Base-by-base conservation (phyloP, 2,329 filamentous ascomycete genomes). In the Aureobasidium zeae region DNA sequence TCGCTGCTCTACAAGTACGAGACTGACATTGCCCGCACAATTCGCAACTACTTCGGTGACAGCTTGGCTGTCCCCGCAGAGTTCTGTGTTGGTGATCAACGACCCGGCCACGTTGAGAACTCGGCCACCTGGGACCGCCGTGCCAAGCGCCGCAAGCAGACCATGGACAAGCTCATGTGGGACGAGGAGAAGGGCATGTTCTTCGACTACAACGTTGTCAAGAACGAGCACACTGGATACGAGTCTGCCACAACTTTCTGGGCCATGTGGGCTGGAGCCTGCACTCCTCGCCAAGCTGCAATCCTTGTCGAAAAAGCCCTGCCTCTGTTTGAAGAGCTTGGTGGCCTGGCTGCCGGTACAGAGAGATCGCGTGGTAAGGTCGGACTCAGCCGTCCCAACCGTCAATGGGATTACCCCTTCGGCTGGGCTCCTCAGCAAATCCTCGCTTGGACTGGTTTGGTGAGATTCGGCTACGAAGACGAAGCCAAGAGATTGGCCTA, bases 341-440 rank as follows among this genome's bases (percentile, higher is more conserved):
- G 91, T 22, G 91, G 91, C 6, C 71, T 98, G 13, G 74, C 94
- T 1, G 89, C 88, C 1, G 89, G 89, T 43, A 94, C 89, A 0
- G 80, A 94, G 59, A 77, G 87, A 63, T 94, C 86, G 44, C 83
- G 91, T 32, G 91, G 91, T 29, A 69, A 72, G 22, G 70, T 94
- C 49, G 80, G 83, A 10, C 65, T 95, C 28, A 77, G 88, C 54
- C 76, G 89, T 35, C 91, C 91, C 6, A 96, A 95, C 63, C 79
- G 91, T 54, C 91, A 98, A 62, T 98, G 91, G 91, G 91, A 98
- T 62, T 96, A 87, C 61, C 91, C 91, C 0, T 96, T 91, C 59
- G 91, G 91, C 48, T 98, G 91, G 91, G 91, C 91, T 44, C 91
- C 91, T 22, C 91, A 98, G 70, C 91, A 98, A 69, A 96, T 98